Conservation (phyloP, 2,329 filamentous ascomycete genomes). For the Calonectria pauciramosa region DNA sequence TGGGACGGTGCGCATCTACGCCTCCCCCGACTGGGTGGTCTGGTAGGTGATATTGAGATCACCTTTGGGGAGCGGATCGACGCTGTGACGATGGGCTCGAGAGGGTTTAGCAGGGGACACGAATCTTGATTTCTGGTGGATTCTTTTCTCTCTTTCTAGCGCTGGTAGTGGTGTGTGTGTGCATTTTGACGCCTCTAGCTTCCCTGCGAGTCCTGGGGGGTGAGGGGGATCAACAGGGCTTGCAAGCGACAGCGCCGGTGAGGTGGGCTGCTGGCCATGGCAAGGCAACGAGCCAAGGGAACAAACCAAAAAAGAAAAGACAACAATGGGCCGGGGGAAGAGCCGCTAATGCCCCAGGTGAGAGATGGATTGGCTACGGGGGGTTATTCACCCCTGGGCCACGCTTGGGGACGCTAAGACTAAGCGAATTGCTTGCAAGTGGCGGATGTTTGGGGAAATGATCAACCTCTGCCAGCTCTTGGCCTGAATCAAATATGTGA, state of each 20-base stretch:
- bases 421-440: not conserved
- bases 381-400: not conserved
- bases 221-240: not conserved
- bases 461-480: not conserved
- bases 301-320: not conserved
- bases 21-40: not conserved
- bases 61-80: constrained; percentile 2
- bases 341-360: not conserved
- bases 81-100: not conserved
- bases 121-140: not conserved
- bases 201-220: no score
- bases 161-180: not conserved
- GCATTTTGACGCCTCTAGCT: no score
- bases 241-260: not conserved
- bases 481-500: constrained; percentile 1
- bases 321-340: not conserved
- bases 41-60: constrained; percentile 19
- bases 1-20: not conserved
- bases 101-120: not conserved
- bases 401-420: not conserved
- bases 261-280: not conserved
- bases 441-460: not conserved
- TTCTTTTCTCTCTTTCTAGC: not conserved
- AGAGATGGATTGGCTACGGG: not conserved
- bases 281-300: not conserved